Conservation (phyloP, 179 eudicot species). For the Beta macrorhiza region DNA sequence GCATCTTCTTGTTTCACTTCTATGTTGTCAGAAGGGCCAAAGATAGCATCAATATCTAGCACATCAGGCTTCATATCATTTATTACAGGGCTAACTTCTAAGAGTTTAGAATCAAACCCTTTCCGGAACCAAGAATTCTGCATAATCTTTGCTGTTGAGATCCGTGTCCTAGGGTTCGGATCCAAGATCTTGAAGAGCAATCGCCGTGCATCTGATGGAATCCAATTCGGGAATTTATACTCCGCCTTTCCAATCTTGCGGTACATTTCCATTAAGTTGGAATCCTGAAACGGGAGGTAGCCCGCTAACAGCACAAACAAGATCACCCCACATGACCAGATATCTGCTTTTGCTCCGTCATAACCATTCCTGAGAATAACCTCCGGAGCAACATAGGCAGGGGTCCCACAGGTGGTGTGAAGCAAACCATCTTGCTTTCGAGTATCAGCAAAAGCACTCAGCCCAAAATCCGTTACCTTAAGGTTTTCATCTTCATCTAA, state of each 20-base stretch:
- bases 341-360: conserved; percentile 65
- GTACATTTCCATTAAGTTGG: conserved; percentile 57
- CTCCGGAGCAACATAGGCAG: conserved; percentile 67
- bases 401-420: conserved; percentile 69
- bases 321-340: conserved; percentile 69
- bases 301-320: conserved; percentile 59
- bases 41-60: conserved; percentile 21
- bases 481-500: conserved; percentile 53
- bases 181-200: conserved; percentile 41
- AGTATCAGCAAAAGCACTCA: conserved; percentile 55
- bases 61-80: conserved; percentile 2
- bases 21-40: conserved; percentile 21
- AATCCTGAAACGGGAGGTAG: conserved; percentile 55
- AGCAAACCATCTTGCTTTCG: conserved; percentile 60
- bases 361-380: conserved; percentile 56
- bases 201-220: conserved; percentile 37
- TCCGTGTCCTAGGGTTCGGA: conserved; percentile 39
- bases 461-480: conserved; percentile 60
- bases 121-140: conserved; percentile 41
- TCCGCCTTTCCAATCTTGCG: conserved; percentile 48
- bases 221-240: conserved; percentile 34
- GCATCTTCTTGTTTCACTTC: conserved; percentile 21
- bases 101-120: conserved; percentile 32
- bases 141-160: conserved; percentile 40
- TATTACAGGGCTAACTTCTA: conserved; percentile 9